These are phyloP conservation scores for Lasiosphaeria miniovina DNA, from an alignment of 495 filamentous ascomycete species.

Conservation along the genomic window DNA sequence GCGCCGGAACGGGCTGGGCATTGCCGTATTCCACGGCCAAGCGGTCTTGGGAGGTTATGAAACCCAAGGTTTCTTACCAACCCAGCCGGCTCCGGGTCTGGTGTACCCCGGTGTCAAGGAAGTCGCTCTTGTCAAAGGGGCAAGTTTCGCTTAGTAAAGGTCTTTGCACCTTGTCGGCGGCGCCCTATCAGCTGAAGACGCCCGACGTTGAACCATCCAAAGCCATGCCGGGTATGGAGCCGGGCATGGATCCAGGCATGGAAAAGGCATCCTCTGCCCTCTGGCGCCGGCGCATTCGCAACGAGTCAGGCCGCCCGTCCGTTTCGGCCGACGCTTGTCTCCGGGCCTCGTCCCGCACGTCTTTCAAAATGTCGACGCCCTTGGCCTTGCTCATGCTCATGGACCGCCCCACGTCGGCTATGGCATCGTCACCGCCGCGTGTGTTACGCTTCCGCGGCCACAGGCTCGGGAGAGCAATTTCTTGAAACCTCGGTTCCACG, in stretches of 20 bases:
- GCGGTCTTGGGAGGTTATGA: no score
- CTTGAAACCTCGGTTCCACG: constrained; percentile 93
- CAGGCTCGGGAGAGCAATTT: constrained; percentile 86
- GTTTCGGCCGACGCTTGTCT: constrained; percentile 46
- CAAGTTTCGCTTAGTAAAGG: no score
- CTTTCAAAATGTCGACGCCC: constrained; percentile 48
- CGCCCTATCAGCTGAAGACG: no score
- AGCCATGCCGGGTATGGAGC: constrained; percentile 27
- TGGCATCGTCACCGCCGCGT: constrained; percentile 56
- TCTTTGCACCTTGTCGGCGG: no score
- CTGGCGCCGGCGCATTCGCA: constrained; percentile 38
- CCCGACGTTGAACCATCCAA: constrained; percentile 24
- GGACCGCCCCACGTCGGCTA: constrained; percentile 38
- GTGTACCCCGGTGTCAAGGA: no score
- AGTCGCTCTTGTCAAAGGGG: no score
- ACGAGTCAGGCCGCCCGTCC: constrained; percentile 34
- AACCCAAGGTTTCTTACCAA: no score
- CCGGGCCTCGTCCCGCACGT: constrained; percentile 44
- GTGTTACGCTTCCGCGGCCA: constrained; percentile 91
- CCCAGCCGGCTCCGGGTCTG: no score
- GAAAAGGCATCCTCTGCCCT: constrained; percentile 34
- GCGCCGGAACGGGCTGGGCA: no score
- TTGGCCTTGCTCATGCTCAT: constrained; percentile 41
- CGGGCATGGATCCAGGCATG: constrained; percentile 33
- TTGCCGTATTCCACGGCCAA: no score